A percentile compares a stretch with the other conserved stretches of the same genome.
Evolutionary conservation across 495 filamentous ascomycete species (phyloP).

Genomic region (Neurospora pannonica): DNA sequence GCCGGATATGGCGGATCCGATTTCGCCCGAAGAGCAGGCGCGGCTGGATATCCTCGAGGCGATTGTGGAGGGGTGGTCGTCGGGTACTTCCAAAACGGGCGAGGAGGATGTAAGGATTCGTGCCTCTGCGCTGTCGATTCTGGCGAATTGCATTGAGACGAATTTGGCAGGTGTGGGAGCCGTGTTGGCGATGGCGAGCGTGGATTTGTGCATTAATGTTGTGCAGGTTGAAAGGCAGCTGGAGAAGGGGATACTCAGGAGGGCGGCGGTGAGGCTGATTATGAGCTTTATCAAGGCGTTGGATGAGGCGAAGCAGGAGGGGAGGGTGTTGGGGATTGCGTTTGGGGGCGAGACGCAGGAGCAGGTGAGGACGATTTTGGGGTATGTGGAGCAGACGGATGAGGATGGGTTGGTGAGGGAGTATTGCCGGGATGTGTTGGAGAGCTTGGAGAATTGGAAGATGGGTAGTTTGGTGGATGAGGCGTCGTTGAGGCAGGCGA

Average conservation of each 20-base stretch:
- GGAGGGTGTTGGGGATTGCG: slow-evolving; percentile 47
- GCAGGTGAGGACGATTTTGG: slow-evolving; percentile 52
- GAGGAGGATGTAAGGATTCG: slow-evolving; percentile 71
- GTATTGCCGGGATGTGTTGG: slow-evolving; percentile 60
- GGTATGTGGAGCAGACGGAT: slow-evolving; percentile 59
- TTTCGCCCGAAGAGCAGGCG: slow-evolving; percentile 36
- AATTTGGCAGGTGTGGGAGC: slow-evolving; percentile 55
- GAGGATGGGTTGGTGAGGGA: slow-evolving; percentile 63
- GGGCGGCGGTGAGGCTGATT: slow-evolving; percentile 62
- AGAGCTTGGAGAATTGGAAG: slow-evolving; percentile 63
- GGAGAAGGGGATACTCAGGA: slow-evolving; percentile 62
- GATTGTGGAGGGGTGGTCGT: slow-evolving; percentile 61
- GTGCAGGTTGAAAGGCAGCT: slow-evolving; percentile 53
- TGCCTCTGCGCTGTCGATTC: slow-evolving; percentile 66
- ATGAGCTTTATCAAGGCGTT: slow-evolving; percentile 57
- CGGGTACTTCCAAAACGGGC: slow-evolving; percentile 44
- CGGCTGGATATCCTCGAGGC: slow-evolving; percentile 47
- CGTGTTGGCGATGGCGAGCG: slow-evolving; percentile 41
- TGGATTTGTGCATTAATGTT: slow-evolving; percentile 59
- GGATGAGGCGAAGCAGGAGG: slow-evolving; percentile 45
- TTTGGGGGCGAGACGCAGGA: slow-evolving; percentile 52
- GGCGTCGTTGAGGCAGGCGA: slow-evolving; percentile 3
- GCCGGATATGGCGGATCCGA: slow-evolving; percentile 35
- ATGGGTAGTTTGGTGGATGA: slow-evolving; percentile 39
- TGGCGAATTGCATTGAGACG: slow-evolving; percentile 56